A percentile compares a stretch with the other conserved stretches of the same genome.
These are phyloP conservation scores for Corchorus olitorius DNA, from an alignment of 345 rosid species.

Conservation along the genomic window DNA sequence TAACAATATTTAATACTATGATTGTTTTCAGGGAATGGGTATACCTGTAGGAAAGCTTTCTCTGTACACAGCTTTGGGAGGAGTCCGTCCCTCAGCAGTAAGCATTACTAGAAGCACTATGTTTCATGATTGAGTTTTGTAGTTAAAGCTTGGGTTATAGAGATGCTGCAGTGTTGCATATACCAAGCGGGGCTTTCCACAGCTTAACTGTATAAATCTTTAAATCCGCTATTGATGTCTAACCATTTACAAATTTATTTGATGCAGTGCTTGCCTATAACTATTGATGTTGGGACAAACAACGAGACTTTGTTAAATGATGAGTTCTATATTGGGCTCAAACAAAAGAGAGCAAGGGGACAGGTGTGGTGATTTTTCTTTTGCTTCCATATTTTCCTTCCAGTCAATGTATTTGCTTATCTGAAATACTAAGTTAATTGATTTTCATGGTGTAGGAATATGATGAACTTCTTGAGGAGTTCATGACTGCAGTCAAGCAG, in stretches of 20 bases:
- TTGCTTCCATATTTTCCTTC: not conserved
- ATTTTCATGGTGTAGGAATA: constrained; percentile 58
- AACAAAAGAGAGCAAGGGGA: constrained; percentile 80
- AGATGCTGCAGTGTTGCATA: not conserved
- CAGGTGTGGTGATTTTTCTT: constrained; percentile 44
- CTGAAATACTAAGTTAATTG: constrained; percentile 16
- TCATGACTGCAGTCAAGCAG: constrained; percentile 90
- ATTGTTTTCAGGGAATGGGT: constrained; percentile 77
- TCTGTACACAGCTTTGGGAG: constrained; percentile 87
- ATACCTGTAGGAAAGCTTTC: constrained; percentile 92
- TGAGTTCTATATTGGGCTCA: constrained; percentile 85
- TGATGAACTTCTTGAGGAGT: constrained; percentile 83
- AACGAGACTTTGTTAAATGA: constrained; percentile 69
- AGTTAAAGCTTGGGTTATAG: not conserved
- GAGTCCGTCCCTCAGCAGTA: constrained; percentile 88
- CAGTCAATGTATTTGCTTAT: constrained; percentile 6
- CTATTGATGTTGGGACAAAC: constrained; percentile 93
- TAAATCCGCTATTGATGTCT: not conserved
- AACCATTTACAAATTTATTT: constrained; percentile 1
- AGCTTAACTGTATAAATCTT: not conserved
- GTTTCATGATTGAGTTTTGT: not conserved
- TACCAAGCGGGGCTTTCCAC: not conserved
- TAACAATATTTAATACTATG: not conserved
- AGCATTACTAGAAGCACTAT: constrained; percentile 21
- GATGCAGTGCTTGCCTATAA: constrained; percentile 78